Base-by-base conservation (phyloP, 345 rosid genomes). In the Eucalyptus tenuipes region DNA sequence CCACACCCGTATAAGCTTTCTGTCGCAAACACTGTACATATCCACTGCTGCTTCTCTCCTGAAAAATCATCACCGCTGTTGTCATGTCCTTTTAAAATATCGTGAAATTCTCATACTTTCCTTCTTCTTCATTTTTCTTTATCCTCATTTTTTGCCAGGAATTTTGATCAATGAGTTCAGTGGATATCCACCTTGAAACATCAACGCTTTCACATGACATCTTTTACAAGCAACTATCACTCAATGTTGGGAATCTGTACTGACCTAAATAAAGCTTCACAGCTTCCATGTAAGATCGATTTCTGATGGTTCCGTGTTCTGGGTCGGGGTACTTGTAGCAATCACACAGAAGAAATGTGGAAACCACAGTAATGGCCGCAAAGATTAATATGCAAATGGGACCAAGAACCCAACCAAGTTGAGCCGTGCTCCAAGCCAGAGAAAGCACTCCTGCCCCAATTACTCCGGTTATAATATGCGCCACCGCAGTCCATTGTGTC, bases 391-490 rank as follows among this genome's bases (percentile, higher is more conserved):
- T 86, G 86, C 89, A 84, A 12, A 90, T 15, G 17, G 99, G 98
- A 81, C 97, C 98, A 17, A 93, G 96, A 61, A 95, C 88, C 98
- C 99, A 95, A 8, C 98, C 98, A 3, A 95, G 94, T 88, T 94
- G 94, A 11, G 97, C 94, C 27, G 89, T 89, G 87, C 96, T 92
- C 98, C 98, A 96, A 17, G 97, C 95, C 14, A 96, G 93, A 2
- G 99, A 96, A 71, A 96, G 89, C 44, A 96, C 97, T 87, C 98
- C 99, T 16, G 98, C 95, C 55, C 98, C 98, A 40, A 96, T 94
- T 89, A 96, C 97, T 86, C 96, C 97, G 10, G 98, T 93, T 89
- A 96, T 96, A 47, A 95, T 91, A 89, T 95, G 97, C 8, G 97
- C 93, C 88, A 91, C 87, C 5, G 97, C 97, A 18, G 95, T 94